Conservation (phyloP, 495 filamentous ascomycete genomes). For the Hyaloscypha hepaticicola region DNA sequence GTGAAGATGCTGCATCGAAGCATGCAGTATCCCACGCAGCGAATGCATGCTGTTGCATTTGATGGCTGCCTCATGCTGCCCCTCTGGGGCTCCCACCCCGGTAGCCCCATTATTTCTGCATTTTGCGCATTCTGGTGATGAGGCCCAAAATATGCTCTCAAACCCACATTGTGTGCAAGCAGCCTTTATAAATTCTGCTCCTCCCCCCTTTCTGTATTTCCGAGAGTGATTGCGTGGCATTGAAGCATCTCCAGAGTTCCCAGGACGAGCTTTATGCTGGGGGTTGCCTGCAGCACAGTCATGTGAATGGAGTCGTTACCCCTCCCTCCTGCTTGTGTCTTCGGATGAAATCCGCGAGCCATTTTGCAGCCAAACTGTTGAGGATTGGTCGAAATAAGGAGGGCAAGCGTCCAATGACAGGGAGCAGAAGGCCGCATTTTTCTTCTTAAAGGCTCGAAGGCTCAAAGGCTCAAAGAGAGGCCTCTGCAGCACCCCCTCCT, state of each 20-base stretch:
- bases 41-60: conserved; percentile 1
- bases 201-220: no score
- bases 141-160: background rate
- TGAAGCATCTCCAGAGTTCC: background rate
- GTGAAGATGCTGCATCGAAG: conserved; percentile 24
- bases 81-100: background rate
- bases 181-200: background rate
- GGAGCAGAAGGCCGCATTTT: background rate
- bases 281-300: background rate
- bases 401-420: background rate
- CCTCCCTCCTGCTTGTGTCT: background rate
- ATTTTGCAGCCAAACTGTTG: background rate
- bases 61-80: background rate
- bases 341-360: background rate
- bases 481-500: background rate
- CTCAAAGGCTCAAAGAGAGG: background rate
- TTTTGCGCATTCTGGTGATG: background rate
- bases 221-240: background rate
- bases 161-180: background rate
- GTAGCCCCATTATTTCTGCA: background rate
- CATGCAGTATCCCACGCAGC: conserved; percentile 21
- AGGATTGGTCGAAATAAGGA: background rate
- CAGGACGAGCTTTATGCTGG: background rate
- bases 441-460: background rate
- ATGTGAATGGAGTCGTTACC: background rate